Conservation (phyloP, 345 rosid genomes). For the Corchorus capsularis region DNA sequence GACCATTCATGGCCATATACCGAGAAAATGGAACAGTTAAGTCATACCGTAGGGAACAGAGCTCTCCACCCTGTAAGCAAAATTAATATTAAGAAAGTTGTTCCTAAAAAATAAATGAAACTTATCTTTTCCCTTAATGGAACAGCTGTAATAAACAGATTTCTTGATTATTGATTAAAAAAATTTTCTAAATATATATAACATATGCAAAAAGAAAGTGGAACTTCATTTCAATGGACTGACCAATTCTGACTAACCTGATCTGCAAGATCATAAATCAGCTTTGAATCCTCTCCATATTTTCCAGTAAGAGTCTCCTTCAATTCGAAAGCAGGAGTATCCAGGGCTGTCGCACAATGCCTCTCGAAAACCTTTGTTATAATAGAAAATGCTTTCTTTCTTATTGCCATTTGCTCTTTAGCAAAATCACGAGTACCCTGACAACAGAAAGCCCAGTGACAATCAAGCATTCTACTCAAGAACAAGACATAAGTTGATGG, state of each 20-base stretch:
- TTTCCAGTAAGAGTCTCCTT: conserved; percentile 93
- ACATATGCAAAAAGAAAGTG: not conserved
- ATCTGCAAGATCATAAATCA: conserved; percentile 92
- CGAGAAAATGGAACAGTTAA: conserved; percentile 95
- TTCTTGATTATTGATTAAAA: not conserved
- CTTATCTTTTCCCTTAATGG: not conserved
- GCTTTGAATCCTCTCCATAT: conserved; percentile 93
- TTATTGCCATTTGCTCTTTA: conserved; percentile 78
- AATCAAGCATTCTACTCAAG: not conserved
- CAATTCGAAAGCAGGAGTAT: conserved; percentile 95
- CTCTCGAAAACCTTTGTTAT: conserved; percentile 79
- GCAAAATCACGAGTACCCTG: conserved; percentile 95
- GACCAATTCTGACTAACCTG: conserved; percentile 56
- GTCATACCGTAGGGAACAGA: conserved; percentile 90
- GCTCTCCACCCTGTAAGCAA: conserved; percentile 85
- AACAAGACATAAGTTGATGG: not conserved
- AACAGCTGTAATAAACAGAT: not conserved
- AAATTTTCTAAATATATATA: not conserved
- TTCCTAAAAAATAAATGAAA: not conserved
- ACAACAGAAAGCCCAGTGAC: conserved; percentile 9
- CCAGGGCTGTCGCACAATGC: conserved; percentile 90
- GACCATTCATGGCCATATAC: conserved; percentile 88
- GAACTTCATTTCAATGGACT: conserved; percentile 7
- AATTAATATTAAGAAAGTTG: not conserved
- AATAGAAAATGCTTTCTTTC: conserved; percentile 79